Conservation (phyloP, 2,329 filamentous ascomycete genomes). For the Colletotrichum shisoi region DNA sequence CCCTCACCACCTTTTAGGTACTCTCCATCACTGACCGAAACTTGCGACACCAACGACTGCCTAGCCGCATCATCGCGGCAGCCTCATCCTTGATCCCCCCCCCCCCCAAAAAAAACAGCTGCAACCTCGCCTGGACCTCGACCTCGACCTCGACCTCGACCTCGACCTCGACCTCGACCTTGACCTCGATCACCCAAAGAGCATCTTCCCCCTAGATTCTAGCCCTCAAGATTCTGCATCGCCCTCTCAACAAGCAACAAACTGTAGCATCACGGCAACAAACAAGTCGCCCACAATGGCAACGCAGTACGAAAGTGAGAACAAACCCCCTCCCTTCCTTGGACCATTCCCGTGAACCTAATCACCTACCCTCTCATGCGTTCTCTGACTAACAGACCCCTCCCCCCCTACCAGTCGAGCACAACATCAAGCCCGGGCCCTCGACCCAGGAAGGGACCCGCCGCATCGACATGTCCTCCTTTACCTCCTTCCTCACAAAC, state of each 20-base stretch:
- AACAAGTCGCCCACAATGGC: constrained; percentile 53
- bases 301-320: constrained; percentile 64
- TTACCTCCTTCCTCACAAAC: constrained; percentile 65
- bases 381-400: constrained; percentile 24
- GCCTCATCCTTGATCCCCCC: constrained; percentile 23
- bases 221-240: neutral
- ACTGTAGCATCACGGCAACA: neutral
- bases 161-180: neutral
- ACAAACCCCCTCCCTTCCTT: constrained; percentile 18
- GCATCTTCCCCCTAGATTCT: too few species aligned
- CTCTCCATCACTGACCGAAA: constrained; percentile 12
- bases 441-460: constrained; percentile 56
- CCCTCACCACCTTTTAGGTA: neutral
- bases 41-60: constrained; percentile 38
- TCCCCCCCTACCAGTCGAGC: constrained; percentile 61
- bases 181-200: neutral
- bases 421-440: constrained; percentile 63
- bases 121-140: neutral
- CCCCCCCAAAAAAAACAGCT: constrained; percentile 7
- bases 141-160: neutral
- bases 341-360: constrained; percentile 30
- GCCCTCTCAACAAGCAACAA: neutral
- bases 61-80: constrained; percentile 38
- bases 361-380: constrained; percentile 10
- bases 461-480: constrained; percentile 70